A percentile compares a stretch with the other conserved stretches of the same genome.
phyloP scores from a whole-genome alignment of 2,329 filamentous ascomycete genomes.

The Hyphodiscus sp. region DNA sequence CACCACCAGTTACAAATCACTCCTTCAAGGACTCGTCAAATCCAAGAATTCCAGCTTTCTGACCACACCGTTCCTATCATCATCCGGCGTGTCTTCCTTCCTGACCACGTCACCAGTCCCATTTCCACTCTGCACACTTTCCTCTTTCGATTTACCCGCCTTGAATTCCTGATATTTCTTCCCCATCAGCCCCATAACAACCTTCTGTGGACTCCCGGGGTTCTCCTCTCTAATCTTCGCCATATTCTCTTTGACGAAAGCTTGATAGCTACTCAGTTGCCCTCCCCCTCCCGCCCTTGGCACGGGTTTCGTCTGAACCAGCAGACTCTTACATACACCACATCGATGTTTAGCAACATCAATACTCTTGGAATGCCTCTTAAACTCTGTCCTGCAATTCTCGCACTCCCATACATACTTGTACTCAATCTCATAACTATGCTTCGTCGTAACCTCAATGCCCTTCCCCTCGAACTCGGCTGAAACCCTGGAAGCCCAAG shows the following conservation, averaged over 20 bases:
- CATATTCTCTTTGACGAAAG: slow-evolving; percentile 64
- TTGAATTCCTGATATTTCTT: slow-evolving; percentile 53
- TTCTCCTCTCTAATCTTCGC: slow-evolving; percentile 49
- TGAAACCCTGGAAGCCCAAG: slow-evolving; percentile 56
- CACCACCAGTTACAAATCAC: neutral
- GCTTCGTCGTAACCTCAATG: slow-evolving; percentile 80
- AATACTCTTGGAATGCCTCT: slow-evolving; percentile 81
- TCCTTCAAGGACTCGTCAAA: slow-evolving; percentile 23
- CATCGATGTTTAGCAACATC: slow-evolving; percentile 66
- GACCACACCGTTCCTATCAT: slow-evolving; percentile 16
- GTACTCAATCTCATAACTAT: slow-evolving; percentile 84
- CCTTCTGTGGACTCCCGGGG: slow-evolving; percentile 50
- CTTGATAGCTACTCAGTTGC: slow-evolving; percentile 44
- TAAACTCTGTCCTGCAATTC: slow-evolving; percentile 64
- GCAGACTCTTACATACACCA: slow-evolving; percentile 61
- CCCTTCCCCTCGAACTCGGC: slow-evolving; percentile 52
- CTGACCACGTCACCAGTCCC: neutral
- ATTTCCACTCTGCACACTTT: neutral
- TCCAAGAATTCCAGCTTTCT: slow-evolving; percentile 29
- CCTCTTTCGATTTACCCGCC: slow-evolving; percentile 22
- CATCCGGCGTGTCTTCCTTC: slow-evolving; percentile 11
- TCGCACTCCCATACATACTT: slow-evolving; percentile 83
- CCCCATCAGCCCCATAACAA: slow-evolving; percentile 63
- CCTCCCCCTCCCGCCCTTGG: slow-evolving; percentile 43
- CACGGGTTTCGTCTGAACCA: slow-evolving; percentile 74